Base-by-base conservation (phyloP, 2,329 filamentous ascomycete genomes). In the Talaromyces sp. region DNA sequence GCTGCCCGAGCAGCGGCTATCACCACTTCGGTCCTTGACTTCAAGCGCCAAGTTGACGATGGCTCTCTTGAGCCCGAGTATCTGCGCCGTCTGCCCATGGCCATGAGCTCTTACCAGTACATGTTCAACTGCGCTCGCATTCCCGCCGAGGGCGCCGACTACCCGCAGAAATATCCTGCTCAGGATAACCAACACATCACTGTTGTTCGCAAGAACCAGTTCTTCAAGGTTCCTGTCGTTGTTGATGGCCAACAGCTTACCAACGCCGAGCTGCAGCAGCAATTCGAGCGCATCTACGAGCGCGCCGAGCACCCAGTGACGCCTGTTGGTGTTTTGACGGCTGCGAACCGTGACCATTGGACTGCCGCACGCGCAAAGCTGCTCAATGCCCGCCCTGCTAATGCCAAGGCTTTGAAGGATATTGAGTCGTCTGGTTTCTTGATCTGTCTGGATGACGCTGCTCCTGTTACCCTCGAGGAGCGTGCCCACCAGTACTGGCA, bases 401-500 rank as follows among this genome's bases (percentile, higher is more conserved):
- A 99, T 79, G 87, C 87, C 68, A 83, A 85, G 55, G 82, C 89
- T 6, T 81, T 99, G 46, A 84, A 91, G 76, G 84, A 87, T 21
- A 91, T 99, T 65, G 92, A 99, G 77, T 87, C 92, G 1, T 85
- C 92, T 11, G 91, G 92, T 0, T 99, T 99, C 73, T 79, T 97
- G 35, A 85, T 99, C 69, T 97, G 93, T 77, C 85, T 99, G 6
- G 94, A 99, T 72, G 92, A 97, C 70, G 91, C 92, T 24, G 82
- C 88, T 2, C 94, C 94, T 1, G 87, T 97, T 27, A 99, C 94
- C 0, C 85, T 97, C 17, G 92, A 97, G 80, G 94, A 97, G 82
- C 92, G 95, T 63, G 90, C 93, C 1, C 91, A 89, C 77, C 89
- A 92, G 75, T 99, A 97, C 85, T 99, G 94, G 95, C 93, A 97